Evolutionary conservation across 495 filamentous ascomycete species (phyloP), one percentile per base, ranked within the genome.

Genomic region (Copromyces sp.): DNA sequence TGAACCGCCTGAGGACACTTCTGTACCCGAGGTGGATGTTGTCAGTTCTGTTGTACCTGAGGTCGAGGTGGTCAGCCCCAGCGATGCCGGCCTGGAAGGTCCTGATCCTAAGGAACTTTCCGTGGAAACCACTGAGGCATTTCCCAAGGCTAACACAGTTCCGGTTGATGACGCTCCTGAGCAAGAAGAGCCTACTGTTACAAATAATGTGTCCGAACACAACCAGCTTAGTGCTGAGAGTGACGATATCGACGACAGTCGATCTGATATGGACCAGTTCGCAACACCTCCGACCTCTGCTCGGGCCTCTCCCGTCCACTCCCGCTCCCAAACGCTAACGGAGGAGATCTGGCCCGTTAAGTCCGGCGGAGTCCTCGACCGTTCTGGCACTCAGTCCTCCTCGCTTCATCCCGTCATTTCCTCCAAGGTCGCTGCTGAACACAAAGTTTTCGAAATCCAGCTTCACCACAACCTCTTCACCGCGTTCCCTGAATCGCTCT

Each of bases 391-490:
- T 0, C 84, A 90, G 69, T 86, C 85, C 0, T 82, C 85, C 24
- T 85, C 85, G 8, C 80, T 89, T 5, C 84, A 87, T 70, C 86
- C 87, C 0, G 84, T 85, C 5, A 80, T 84, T 47, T 86, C 83
- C 72, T 85, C 85, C 38, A 82, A 84, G 69, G 78, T 87, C 38
- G 84, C 85, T 1, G 79, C 81, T 14, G 80, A 79, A 65, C 81
- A 89, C 71, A 82, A 81, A 20, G 80, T 87, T 37, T 79, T 79
- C 9, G 84, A 85, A 32, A 81, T 95, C 8, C 87, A 90, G 70
- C 84, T 97, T 53, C 89, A 92, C 40, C 89, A 93, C 74, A 97
- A 98, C 80, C 85, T 87, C 32, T 86, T 97, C 73, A 86, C 86
- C 7, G 77, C 81, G 12, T 87, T 97, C 29, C 95, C 95, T 3